Percentiles rank a stretch among this genome's conserved stretches.
Evolutionary conservation across 2,329 filamentous ascomycete species (phyloP).

Genomic region (Hypoxylon sp.): DNA sequence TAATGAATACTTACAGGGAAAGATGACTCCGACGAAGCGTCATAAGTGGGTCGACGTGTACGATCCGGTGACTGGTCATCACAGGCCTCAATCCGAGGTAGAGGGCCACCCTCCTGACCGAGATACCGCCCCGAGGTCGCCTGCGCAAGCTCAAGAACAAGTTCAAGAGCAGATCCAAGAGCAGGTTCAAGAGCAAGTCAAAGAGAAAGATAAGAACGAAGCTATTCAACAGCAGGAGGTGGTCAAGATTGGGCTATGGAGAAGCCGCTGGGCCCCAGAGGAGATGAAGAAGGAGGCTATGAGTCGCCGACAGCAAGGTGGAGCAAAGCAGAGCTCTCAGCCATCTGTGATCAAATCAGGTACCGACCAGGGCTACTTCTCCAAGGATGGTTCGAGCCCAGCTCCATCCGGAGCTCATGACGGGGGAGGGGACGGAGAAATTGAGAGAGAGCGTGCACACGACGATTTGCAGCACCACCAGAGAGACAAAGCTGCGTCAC

Average conservation of each 20-base stretch:
- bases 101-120: background rate
- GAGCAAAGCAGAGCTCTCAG: background rate
- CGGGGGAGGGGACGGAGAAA: background rate
- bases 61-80: slow-evolving; percentile 15
- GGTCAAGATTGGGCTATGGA: background rate
- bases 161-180: background rate
- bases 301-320: background rate
- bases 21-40: slow-evolving; percentile 12
- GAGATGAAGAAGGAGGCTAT: background rate
- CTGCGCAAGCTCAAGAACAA: background rate
- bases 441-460: background rate
- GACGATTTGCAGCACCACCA: background rate
- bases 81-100: background rate
- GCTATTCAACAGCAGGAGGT: background rate
- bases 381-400: background rate
- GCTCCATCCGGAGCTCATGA: background rate
- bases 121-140: background rate
- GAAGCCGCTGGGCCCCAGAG: background rate
- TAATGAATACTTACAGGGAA: background rate
- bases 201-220: background rate
- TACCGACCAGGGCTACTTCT: background rate
- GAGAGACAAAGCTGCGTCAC: background rate
- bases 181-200: background rate
- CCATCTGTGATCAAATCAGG: background rate
- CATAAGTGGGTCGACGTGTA: slow-evolving; percentile 24